Evolutionary conservation across 2,329 filamentous ascomycete species (phyloP).

Genomic region (Leptosphaerulina australis): DNA sequence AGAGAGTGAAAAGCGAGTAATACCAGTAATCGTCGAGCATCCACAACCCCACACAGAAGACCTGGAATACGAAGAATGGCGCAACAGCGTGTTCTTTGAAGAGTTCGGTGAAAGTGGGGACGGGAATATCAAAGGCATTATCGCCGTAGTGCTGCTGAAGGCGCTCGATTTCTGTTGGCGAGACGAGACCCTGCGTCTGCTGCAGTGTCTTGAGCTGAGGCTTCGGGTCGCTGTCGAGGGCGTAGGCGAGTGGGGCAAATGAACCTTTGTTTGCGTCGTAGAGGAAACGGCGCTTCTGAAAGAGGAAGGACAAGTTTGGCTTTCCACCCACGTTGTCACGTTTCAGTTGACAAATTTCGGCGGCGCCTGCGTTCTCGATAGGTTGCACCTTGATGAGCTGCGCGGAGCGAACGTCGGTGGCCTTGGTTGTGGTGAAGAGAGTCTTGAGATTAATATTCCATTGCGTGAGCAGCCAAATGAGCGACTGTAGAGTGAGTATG

Average conservation of each 20-base stretch:
- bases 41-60: conserved; percentile 98
- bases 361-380: conserved; percentile 81
- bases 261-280: conserved; percentile 72
- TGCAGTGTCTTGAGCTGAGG: conserved; percentile 81
- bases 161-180: conserved; percentile 74
- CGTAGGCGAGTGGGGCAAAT: conserved; percentile 84
- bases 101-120: conserved; percentile 91
- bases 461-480: conserved; percentile 94
- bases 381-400: conserved; percentile 92
- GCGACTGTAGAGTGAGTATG: conserved; percentile 85
- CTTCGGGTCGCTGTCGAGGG: conserved; percentile 84
- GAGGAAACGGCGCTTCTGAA: conserved; percentile 96
- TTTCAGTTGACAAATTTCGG: conserved; percentile 84
- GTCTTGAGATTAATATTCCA: conserved; percentile 92
- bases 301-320: conserved; percentile 83
- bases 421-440: conserved; percentile 77
- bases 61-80: conserved; percentile 98
- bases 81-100: conserved; percentile 99
- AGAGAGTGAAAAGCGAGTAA: conserved; percentile 97
- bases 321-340: conserved; percentile 79
- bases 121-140: conserved; percentile 97
- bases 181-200: conserved; percentile 74
- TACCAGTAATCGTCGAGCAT: conserved; percentile 99
- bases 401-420: conserved; percentile 73
- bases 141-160: conserved; percentile 92